A percentile compares a stretch with the other conserved stretches of the same genome.
These are phyloP conservation scores for Psilocybe cubensis DNA, from an alignment of 768 basidiomycete genomes.

Conservation along the genomic window DNA sequence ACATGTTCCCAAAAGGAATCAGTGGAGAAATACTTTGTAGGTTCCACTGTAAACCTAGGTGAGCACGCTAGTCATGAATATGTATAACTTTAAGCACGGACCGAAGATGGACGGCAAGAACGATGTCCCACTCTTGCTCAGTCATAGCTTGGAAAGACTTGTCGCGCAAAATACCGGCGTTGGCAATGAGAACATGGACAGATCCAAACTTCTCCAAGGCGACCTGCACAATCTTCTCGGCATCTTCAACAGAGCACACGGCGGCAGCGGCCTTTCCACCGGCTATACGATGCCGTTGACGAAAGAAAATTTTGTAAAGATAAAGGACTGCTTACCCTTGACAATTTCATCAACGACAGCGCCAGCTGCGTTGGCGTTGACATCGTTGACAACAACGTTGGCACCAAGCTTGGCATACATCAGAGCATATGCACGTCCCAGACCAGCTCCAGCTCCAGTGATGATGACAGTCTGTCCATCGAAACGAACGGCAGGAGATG, in stretches of 20 bases:
- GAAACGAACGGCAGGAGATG: constrained; percentile 73
- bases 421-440: constrained; percentile 89
- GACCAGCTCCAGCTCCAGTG: constrained; percentile 93
- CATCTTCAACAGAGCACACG: constrained; percentile 90
- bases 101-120: constrained; percentile 86
- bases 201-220: constrained; percentile 87
- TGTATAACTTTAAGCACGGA: constrained; percentile 20
- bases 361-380: constrained; percentile 83
- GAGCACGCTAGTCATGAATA: constrained; percentile 1
- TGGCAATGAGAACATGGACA: constrained; percentile 88
- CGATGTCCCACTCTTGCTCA: constrained; percentile 93
- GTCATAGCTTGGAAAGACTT: constrained; percentile 91
- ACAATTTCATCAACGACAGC: constrained; percentile 87
- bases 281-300: constrained; percentile 41
- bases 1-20: too few relatives aligned
- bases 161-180: constrained; percentile 93
- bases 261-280: constrained; percentile 89
- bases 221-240: constrained; percentile 84
- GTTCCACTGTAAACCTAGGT: constrained; percentile 60
- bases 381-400: constrained; percentile 95
- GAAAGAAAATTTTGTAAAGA: not conserved
- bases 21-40: constrained; percentile 63
- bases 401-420: constrained; percentile 95
- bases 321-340: constrained; percentile 51
- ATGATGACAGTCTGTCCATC: constrained; percentile 91